Conservation (phyloP, 768 basidiomycete species). For the Trametes elegans region DNA sequence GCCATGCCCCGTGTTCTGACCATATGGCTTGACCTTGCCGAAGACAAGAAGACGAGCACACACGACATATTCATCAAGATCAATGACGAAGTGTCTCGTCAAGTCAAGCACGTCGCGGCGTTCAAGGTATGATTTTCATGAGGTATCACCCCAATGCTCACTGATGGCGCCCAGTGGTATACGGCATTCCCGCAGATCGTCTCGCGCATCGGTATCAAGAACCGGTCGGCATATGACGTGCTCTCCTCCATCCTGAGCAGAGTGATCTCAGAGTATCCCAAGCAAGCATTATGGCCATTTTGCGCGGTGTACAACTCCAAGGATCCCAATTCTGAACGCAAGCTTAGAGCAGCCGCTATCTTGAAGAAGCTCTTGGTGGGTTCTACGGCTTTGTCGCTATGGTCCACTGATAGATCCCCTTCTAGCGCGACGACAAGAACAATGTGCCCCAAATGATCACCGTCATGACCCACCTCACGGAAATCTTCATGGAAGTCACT, state of each 20-base stretch:
- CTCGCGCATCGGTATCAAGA: conserved; percentile 82
- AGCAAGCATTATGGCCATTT: conserved; percentile 92
- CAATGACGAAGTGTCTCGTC: conserved; percentile 42
- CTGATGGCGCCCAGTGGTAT: conserved; percentile 65
- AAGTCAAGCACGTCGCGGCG: conserved; percentile 60
- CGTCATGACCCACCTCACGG: conserved; percentile 60
- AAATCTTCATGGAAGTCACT: conserved; percentile 66
- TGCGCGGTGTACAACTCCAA: conserved; percentile 86
- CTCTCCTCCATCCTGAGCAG: conserved; percentile 64
- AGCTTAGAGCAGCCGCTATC: conserved; percentile 56
- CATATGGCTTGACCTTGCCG: conserved; percentile 92
- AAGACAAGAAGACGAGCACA: conserved; percentile 28
- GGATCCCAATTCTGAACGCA: conserved; percentile 59
- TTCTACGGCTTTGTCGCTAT: not conserved
- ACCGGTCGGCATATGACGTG: conserved; percentile 54
- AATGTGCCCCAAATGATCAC: conserved; percentile 50
- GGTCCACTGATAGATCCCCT: not conserved
- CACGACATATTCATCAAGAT: conserved; percentile 51
- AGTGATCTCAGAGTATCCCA: conserved; percentile 82
- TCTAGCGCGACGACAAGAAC: conserved; percentile 47
- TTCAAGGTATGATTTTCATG: conserved; percentile 64
- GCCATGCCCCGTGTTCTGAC: conserved; percentile 92
- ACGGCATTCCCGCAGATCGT: conserved; percentile 97
- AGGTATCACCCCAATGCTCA: not conserved
- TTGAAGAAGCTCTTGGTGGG: conserved; percentile 58